Base-by-base conservation (phyloP, 805 yeast species). In the Huiozyma sinensis region DNA sequence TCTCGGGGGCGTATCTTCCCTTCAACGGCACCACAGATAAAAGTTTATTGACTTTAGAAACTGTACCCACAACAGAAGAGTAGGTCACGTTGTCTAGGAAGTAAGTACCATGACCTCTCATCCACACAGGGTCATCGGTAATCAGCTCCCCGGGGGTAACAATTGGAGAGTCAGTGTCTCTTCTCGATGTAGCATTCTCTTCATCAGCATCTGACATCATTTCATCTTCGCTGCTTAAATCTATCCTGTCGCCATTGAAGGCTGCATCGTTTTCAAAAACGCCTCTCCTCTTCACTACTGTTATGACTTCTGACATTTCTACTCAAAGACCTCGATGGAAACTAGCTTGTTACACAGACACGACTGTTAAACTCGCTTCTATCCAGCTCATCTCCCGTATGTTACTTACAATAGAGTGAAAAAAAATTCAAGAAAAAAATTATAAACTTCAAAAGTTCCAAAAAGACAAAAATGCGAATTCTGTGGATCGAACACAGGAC, bases 51-150 rank as follows among this genome's bases (percentile, higher is more conserved):
- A 89, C 96, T 49, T 90, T 73, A 1, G 84, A 75, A 5, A 92
- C 81, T 8, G 80, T 79, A 5, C 99, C 99, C 0, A 96, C 96
- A 6, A 90, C 95, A 0, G 97, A 82, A 3, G 95, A 82, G 61
- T 76, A 87, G 0, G 96, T 87, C 53, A 73, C 69, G 51, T 81
- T 82, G 32, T 77, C 79, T 35, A 83, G 66, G 51, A 81, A 77
- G 61, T 87, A 92, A 0, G 97, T 92, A 6, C 98, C 98, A 58
- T 90, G 98, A 30, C 98, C 98, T 58, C 95, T 77, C 98, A 92
- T 92, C 97, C 97, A 92, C 2, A 81, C 74, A 6, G 95, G 85
- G 57, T 92, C 97, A 53, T 85, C 92, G 0, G 97, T 92, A n/a
- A 92, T 84, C 41, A 89, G 67, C 60, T 92, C 97, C 7, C 98